Evolutionary conservation across 345 rosid genomes (phyloP), one percentile per base, ranked within the genome.

Genomic region (Lumnitzera racemosa): DNA sequence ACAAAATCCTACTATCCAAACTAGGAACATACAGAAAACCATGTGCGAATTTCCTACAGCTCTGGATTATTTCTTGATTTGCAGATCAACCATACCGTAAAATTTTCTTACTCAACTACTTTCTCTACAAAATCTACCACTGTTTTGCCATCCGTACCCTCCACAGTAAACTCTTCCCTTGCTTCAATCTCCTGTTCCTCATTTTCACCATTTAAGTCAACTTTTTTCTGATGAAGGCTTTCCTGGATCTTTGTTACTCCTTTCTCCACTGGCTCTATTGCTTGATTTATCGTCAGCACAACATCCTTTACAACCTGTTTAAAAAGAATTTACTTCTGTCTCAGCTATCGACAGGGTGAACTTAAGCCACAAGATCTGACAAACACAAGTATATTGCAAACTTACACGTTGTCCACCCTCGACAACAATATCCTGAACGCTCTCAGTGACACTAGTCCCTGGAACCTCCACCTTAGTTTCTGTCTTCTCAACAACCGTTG

Each of bases 181-280:
- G 74, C 70, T 59, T 61, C 69, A 16, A 78, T 51, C 70, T 78
- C 23, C 53, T 69, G 70, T 58, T 61, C 72, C 56, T 76, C 72
- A 41, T 78, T 56, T 23, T 29, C 51, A 8, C 58, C 78, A 0
- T 74, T 73, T 0, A 80, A 68, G 71, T 69, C 68, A 25, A 43
- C 57, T 10, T 76, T 58, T 67, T 65, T 74, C 17, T 62, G 76
- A 47, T 82, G 92, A 59, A 91, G 62, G 3, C 65, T 77, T 70
- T 82, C 88, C 61, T 94, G 96, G 52, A 86, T 81, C 81, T 79
- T 88, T 1, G 83, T 84, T n/a, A 84, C 87, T 12, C 97, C 96
- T 61, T 86, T 88, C 77, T 84, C 90, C 17, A 83, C 84, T 2
- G 97, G 96, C 59, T 88, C 83, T 27, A 90, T 86, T 12, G 96